Percentiles rank a stretch among this genome's conserved stretches.
Conservation (phyloP, 129 eudicot species). For the Pittosporum tobira region DNA sequence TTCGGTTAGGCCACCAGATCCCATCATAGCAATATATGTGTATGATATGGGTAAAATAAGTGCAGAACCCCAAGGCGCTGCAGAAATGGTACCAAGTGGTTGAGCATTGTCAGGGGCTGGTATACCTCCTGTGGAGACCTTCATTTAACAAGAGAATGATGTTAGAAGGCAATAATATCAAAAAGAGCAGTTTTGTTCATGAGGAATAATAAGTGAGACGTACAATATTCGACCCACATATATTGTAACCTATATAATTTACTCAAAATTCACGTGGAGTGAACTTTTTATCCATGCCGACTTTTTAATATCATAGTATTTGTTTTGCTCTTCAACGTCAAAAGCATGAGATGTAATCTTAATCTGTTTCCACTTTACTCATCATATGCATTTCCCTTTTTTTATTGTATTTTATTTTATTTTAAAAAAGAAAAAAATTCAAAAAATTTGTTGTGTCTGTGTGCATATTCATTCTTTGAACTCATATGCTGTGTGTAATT, state of each 20-base stretch:
- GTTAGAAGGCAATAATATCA: slow-evolving; percentile 6
- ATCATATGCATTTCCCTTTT: background rate
- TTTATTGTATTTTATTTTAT: no score
- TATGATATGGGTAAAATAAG: slow-evolving; percentile 88
- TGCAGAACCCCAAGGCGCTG: slow-evolving; percentile 98
- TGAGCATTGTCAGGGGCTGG: slow-evolving; percentile 62
- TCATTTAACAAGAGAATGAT: slow-evolving; percentile 4
- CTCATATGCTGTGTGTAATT: no score
- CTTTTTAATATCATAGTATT: background rate
- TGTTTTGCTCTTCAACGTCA: background rate
- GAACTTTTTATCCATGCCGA: background rate
- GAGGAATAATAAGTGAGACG: background rate
- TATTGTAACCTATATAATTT: background rate
- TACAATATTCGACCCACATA: background rate
- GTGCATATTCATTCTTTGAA: background rate
- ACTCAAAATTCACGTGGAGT: background rate
- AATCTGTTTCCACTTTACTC: background rate
- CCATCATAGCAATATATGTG: slow-evolving; percentile 96
- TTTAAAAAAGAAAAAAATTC: no score
- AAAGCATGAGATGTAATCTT: background rate
- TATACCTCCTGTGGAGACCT: slow-evolving; percentile 88
- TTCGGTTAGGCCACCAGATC: slow-evolving; percentile 71
- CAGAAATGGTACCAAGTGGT: slow-evolving; percentile 88
- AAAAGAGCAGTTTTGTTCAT: background rate
- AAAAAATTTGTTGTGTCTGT: background rate